Conservation (phyloP, 306 rosid genomes). For the Glycine soja region DNA sequence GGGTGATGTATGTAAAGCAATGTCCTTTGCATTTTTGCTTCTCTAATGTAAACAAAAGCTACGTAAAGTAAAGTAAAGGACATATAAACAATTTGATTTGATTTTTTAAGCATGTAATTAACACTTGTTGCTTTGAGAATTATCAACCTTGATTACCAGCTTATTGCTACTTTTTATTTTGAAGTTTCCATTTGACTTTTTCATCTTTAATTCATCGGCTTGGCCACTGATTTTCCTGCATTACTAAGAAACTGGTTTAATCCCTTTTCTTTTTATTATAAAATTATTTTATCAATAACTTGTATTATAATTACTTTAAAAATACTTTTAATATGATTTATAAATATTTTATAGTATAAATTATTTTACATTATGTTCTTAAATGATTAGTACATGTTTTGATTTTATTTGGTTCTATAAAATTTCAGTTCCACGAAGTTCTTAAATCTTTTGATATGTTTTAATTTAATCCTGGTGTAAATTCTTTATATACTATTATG, state of each 20-base stretch:
- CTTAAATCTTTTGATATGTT: too few species aligned
- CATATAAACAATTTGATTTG: constrained; percentile 33
- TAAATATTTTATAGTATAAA: too few species aligned
- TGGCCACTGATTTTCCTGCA: constrained; percentile 12
- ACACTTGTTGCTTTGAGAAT: constrained; percentile 8
- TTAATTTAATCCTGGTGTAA: too few species aligned
- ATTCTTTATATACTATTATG: too few species aligned
- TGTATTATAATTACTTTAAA: too few species aligned
- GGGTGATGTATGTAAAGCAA: constrained; percentile 83
- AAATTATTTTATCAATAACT: too few species aligned
- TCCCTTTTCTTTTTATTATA: constrained; percentile 3
- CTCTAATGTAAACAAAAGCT: background rate
- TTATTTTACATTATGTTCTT: too few species aligned
- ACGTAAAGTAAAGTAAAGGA: constrained; percentile 21
- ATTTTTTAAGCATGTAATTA: constrained; percentile 30
- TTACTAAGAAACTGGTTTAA: constrained; percentile 24
- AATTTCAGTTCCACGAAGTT: too few species aligned
- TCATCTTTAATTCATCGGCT: background rate
- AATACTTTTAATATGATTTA: too few species aligned
- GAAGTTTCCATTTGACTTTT: constrained; percentile 9
- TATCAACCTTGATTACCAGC: constrained; percentile 8
- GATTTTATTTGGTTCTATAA: too few species aligned
- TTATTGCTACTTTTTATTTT: background rate
- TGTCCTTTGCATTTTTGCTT: constrained; percentile 39
- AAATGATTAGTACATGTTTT: too few species aligned